A percentile compares a stretch with the other conserved stretches of the same genome.
phyloP scores from a whole-genome alignment of 2,329 filamentous ascomycete species.

The Apiospora sp. region DNA sequence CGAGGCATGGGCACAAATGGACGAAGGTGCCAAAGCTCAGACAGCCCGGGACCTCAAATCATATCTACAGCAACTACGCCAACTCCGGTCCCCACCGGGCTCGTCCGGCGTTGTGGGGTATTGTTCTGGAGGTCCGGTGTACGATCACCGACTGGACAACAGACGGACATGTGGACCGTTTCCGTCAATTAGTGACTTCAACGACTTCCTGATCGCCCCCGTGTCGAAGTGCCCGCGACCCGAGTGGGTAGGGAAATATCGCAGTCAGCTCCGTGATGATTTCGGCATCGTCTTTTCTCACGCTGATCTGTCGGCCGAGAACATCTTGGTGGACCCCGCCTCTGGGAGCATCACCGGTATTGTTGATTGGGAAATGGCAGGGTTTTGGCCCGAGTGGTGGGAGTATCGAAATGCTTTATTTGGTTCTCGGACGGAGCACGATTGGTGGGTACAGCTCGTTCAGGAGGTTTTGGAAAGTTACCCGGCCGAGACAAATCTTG shows the following conservation, averaged over 20 bases:
- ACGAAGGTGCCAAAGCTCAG: neutral
- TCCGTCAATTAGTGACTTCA: too few species aligned
- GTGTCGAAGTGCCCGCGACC: too few species aligned
- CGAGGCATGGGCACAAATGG: too few species aligned
- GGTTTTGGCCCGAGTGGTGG: neutral
- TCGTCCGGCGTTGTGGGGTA: too few species aligned
- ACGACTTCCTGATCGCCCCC: neutral
- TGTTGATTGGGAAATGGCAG: neutral
- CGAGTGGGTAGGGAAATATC: too few species aligned
- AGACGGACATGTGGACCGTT: too few species aligned
- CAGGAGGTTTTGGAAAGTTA: neutral
- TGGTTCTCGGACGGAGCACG: neutral
- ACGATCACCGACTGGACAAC: too few species aligned
- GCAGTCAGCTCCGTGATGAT: too few species aligned
- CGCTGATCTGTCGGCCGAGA: too few species aligned
- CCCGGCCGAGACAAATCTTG: neutral
- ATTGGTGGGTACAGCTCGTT: neutral
- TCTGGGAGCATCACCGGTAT: neutral
- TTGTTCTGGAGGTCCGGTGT: neutral
- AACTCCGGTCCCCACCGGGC: constrained; percentile 46
- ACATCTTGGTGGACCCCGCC: too few species aligned
- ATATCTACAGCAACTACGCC: constrained; percentile 58
- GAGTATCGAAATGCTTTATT: neutral
- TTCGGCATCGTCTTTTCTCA: too few species aligned
- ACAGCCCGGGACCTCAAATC: neutral